Evolutionary conservation across 345 rosid genomes (phyloP), one percentile per base, ranked within the genome.

Genomic region (Citrus unshiu): DNA sequence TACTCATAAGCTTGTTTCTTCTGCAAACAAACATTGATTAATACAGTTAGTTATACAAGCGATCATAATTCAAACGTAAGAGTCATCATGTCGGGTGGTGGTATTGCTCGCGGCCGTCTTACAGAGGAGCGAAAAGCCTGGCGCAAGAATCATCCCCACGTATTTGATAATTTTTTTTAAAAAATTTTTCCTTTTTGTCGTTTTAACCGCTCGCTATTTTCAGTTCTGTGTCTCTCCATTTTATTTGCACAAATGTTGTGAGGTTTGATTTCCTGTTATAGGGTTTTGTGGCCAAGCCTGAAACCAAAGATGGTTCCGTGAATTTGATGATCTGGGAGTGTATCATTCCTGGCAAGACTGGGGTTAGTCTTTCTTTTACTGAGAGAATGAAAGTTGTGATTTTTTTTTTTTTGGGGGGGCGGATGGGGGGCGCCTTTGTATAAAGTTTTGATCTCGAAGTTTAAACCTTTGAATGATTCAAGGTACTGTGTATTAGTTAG

Each of bases 271-370:
- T 27, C 49, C 1, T 43, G 67, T 65, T 71, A 74, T 81, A 88
- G 91, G 91, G 91, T 81, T 86, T 88, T 80, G 91, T 86, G 46
- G 91, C 91, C 29, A 88, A 82, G 79, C 91, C 89, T 13, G 85
- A 83, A 62, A 78, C 83, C 21, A 70, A 80, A 9, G 91, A 88
- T 80, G 91, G 91, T 22, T 61, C 89, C 9, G 81, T 85, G 51
- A 83, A 88, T 88, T 70, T 88, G 89, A 84, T 88, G 91, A 72
- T 76, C 37, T 88, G 91, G 91, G 84, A 86, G 71, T 88, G 91
- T 60, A 75, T 79, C 34, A 88, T 88, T 21, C 91, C 91, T 75
- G 89, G 89, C 25, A 88, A 86, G 80, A 19, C 81, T 16, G 88
- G 88, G 79, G 91, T 88, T 71, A 84, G 89, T 82, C 5, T 75